Percentiles rank a stretch among this genome's conserved stretches.
phyloP scores from a whole-genome alignment of 208 protist genomes.

The Crithidia thermophila region DNA sequence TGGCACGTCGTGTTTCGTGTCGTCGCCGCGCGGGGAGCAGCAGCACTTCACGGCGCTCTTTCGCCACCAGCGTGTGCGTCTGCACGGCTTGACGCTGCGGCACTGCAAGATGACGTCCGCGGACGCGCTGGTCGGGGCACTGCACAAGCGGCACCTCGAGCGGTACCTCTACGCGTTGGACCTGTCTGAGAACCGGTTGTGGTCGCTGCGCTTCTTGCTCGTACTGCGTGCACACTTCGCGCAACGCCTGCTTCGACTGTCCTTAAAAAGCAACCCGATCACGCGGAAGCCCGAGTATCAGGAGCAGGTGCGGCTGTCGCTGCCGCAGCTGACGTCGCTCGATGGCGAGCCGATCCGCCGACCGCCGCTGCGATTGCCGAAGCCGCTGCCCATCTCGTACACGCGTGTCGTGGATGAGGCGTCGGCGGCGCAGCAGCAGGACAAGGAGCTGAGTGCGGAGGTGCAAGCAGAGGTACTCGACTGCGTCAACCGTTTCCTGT shows the following conservation, averaged over 20 bases:
- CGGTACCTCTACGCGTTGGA: slow-evolving; percentile 71
- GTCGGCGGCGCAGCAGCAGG: slow-evolving; percentile 5
- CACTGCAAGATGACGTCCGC: slow-evolving; percentile 61
- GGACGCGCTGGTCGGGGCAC: slow-evolving; percentile 57
- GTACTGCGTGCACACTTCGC: slow-evolving; percentile 67
- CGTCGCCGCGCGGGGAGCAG: too few species aligned
- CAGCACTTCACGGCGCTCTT: slow-evolving; percentile 26
- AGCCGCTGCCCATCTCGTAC: slow-evolving; percentile 48
- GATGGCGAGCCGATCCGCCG: slow-evolving; percentile 81
- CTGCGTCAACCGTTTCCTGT: slow-evolving; percentile 58
- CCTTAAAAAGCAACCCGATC: slow-evolving; percentile 75
- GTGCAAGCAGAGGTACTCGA: slow-evolving; percentile 49
- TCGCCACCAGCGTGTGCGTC: slow-evolving; percentile 25
- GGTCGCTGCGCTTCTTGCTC: slow-evolving; percentile 83
- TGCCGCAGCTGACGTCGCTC: slow-evolving; percentile 78
- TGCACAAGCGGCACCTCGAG: slow-evolving; percentile 62
- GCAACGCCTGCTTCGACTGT: slow-evolving; percentile 75
- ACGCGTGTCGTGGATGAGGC: slow-evolving; percentile 16
- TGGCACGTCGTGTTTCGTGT: too few species aligned
- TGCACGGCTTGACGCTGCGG: slow-evolving; percentile 56
- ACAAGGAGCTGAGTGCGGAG: slow-evolving; percentile 15
- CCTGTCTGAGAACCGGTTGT: slow-evolving; percentile 75
- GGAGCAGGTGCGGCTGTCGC: slow-evolving; percentile 77
- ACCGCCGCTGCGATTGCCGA: slow-evolving; percentile 65
- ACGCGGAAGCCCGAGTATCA: slow-evolving; percentile 89